A percentile compares a stretch with the other conserved stretches of the same genome.
Evolutionary conservation across 768 basidiomycete genomes (phyloP).

Genomic region (Collybiopsis luxurians): DNA sequence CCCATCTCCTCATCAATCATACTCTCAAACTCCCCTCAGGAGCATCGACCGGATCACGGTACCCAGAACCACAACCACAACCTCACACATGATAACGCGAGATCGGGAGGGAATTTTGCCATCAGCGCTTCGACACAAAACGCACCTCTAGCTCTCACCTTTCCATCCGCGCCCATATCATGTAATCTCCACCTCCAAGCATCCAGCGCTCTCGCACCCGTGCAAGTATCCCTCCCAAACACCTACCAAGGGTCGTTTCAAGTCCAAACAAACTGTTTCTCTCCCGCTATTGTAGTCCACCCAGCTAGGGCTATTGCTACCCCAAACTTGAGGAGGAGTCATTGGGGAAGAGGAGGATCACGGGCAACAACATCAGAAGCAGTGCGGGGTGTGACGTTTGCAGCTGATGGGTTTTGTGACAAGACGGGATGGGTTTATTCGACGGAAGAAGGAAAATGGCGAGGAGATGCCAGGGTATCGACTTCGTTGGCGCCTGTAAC

Average conservation of each 20-base stretch:
- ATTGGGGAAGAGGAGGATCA: neutral
- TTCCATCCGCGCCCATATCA: constrained; percentile 1
- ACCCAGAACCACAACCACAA: neutral
- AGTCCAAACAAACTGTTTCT: neutral
- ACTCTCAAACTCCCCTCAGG: neutral
- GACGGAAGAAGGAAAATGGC: neutral
- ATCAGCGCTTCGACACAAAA: neutral
- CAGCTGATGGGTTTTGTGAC: neutral
- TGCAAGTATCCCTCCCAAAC: neutral
- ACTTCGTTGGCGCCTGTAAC: neutral
- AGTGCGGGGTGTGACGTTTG: neutral
- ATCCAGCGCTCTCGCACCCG: neutral
- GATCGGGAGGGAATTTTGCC: constrained; percentile 3
- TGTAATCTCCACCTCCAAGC: constrained; percentile 1
- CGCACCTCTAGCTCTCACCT: neutral
- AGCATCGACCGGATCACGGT: neutral
- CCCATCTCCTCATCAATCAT: neutral
- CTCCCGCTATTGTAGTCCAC: too few species aligned
- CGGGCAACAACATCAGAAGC: neutral
- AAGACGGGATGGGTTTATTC: neutral
- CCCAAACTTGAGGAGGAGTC: neutral
- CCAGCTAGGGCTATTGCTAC: too few species aligned
- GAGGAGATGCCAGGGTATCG: neutral
- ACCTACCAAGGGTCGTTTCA: constrained; percentile 2
- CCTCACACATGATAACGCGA: neutral